Evolutionary conservation across 306 rosid genomes (phyloP), one percentile per base, ranked within the genome.

Genomic region (Cyclanthera cordifolia): DNA sequence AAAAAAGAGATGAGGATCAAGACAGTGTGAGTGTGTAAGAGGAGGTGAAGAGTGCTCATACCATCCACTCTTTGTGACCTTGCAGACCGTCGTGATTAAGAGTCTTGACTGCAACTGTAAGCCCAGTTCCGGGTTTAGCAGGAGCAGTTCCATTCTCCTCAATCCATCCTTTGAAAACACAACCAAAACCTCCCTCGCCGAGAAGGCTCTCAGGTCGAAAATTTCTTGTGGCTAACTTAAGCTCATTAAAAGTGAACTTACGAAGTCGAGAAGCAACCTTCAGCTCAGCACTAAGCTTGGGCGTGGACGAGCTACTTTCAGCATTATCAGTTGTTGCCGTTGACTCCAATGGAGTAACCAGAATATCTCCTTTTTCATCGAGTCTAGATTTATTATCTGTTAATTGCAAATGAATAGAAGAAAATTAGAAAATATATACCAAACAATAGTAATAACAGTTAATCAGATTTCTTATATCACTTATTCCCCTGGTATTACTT

Each of bases 51-150:
- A 41, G 56, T 70, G 73, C 71, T 17, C 79, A 69, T 90, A 93
- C 99, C 83, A 93, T 95, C 99, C 99, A 93, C 68, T 93, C 99
- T 79, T 90, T 93, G 74, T 93, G 99, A 82, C 99, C 99, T 86
- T 93, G 99, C 77, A 87, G 81, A 68, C 99, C 99, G 70, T 88
- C 94, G 46, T 93, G 99, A 69, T 93, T 93, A 32, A 93, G 96
- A 41, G 88, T 93, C 83, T 93, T 93, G 74, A 93, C 99, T 8
- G 99, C 99, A 53, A 93, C 99, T 0, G 99, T 93, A 69, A 93
- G 97, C 16, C 99, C 99, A 2, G 99, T 93, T 30, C 99, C 97
- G 14, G 99, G 96, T 79, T 90, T 93, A 58, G 87, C 95, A 2
- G 99, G 97, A 52, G 95, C 94, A 39, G 94, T 93, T 73, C 99